A percentile compares a stretch with the other conserved stretches of the same genome.
phyloP scores from a whole-genome alignment of 257 asterid genomes.

The Haberlea rhodopensis region DNA sequence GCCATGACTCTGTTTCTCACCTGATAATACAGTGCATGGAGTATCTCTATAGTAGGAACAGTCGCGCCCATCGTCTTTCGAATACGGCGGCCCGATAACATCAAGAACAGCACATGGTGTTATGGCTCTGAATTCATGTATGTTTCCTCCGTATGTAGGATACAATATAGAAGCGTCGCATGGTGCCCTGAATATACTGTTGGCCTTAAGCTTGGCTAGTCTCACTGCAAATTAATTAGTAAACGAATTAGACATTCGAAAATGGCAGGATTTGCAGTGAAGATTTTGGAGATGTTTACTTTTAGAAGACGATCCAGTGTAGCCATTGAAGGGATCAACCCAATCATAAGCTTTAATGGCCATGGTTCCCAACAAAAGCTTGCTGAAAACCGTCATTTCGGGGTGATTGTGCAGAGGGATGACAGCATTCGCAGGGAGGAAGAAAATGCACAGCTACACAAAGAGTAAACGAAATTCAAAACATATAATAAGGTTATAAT shows the following conservation, averaged over 20 bases:
- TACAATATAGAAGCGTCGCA: conserved; percentile 65
- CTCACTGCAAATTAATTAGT: conserved; percentile 36
- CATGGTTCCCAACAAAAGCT: conserved; percentile 77
- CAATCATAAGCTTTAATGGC: conserved; percentile 82
- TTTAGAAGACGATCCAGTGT: conserved; percentile 26
- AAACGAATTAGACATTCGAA: not conserved
- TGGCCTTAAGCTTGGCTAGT: conserved; percentile 57
- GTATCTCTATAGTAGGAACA: conserved; percentile 61
- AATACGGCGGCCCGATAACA: conserved; percentile 81
- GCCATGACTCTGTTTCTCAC: conserved; percentile 27
- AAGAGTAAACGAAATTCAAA: not conserved
- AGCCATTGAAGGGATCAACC: conserved; percentile 35
- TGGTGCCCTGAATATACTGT: conserved; percentile 52
- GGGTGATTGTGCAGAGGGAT: conserved; percentile 98
- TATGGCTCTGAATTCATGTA: conserved; percentile 73
- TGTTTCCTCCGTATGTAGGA: conserved; percentile 91
- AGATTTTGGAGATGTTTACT: conserved; percentile 25
- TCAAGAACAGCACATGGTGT: conserved; percentile 85
- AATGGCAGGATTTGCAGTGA: not conserved
- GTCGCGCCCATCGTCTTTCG: conserved; percentile 66
- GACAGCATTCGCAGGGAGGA: conserved; percentile 58
- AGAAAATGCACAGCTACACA: conserved; percentile 71
- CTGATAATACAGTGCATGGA: conserved; percentile 23
- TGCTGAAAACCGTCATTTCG: conserved; percentile 85
- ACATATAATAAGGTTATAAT: not conserved